Evolutionary conservation across 1,139 yeast genomes (phyloP), one percentile per base, ranked within the genome.

Genomic region (Yamadazyma taylorii): DNA sequence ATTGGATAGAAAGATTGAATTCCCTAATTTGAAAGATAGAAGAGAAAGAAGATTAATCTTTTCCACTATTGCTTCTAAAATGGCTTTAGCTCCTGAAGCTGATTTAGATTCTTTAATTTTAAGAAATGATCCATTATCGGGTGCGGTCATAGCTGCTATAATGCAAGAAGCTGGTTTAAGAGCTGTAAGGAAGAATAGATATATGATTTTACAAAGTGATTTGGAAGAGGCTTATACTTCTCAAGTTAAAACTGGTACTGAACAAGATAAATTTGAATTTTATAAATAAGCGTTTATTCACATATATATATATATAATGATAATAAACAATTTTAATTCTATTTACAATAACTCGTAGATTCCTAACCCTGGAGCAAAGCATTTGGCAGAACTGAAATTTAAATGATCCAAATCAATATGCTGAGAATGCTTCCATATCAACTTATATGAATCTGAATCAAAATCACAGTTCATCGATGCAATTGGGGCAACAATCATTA

Each of bases 141-240:
- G 99, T 55, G 98, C 99, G 6, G 80, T 90, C 42, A 94, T 94
- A 59, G 97, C 98, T 23, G 98, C 98, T 19, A 92, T 94, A 52
- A 92, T 94, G 98, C 98, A 94, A 75, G 99, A 94, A 67, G 99
- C 99, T 21, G 99, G 99, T 48, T 76, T 94, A 52, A 80, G 97
- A 53, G 99, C 99, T 1, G 97, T 94, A 35, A 84, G 99, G 69
- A 92, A 92, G 73, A 92, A 92, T 65, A 81, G 99, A 66, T 92
- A 92, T 63, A 95, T 94, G 68, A 92, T 94, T 51, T 73, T 94
- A 56, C 97, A 92, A 67, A 80, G 84, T 56, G 99, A 94, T 67
- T 74, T 94, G 60, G 98, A 94, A 60, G 98, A 94, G 67, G 98
- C 98, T 7, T 94, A 94, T 66, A 85, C 95, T 42, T 72, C 96